Evolutionary conservation across 768 basidiomycete genomes (phyloP), one percentile per base, ranked within the genome.

Genomic region (Stropharia rugosoannulata): DNA sequence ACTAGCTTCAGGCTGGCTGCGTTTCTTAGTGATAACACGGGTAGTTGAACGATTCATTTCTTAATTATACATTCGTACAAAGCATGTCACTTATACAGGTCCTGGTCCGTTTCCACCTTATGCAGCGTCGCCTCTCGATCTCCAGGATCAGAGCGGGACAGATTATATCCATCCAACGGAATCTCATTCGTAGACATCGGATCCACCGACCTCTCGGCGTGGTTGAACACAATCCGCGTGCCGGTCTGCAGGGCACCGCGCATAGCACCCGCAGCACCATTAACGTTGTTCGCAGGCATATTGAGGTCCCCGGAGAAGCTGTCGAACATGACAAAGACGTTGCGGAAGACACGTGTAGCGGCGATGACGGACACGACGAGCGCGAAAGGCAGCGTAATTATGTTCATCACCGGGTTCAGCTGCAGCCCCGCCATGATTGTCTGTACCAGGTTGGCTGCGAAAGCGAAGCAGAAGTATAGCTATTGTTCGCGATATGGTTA

Each of bases 311-410:
- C 48, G 6, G 65, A 62, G 64, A 73, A 73, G 1, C 59, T 60
- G 49, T 73, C 72, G 36, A 68, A 66, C 7, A 64, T 61, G 19
- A 56, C 67, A 59, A 73, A 73, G 45, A 73, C 70, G 51, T 73
- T 71, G 29, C 70, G 66, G 61, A 73, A 73, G 25, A 73, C 70
- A 5, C 70, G 70, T 11, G 70, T 73, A 0, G 71, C 62, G 0
- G 70, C 72, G 16, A 73, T 70, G n/a, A 66, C 69, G 13, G 70
- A 71, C 11, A 73, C 68, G n/a, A 73, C 69, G 32, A 69, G 58
- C 5, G 70, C 69, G 55, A 71, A 73, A 2, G 72, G 67, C 4
- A 73, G 61, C 3, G 64, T 63, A 32, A 71, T 68, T 49, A 71
- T 67, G 59, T 71, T 71, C 68, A 73, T 69, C 18, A 71, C 68